Percentiles rank a stretch among this genome's conserved stretches.
These are phyloP conservation scores for Mrakia hoshinonis DNA, from an alignment of 768 basidiomycete species.

Conservation along the genomic window DNA sequence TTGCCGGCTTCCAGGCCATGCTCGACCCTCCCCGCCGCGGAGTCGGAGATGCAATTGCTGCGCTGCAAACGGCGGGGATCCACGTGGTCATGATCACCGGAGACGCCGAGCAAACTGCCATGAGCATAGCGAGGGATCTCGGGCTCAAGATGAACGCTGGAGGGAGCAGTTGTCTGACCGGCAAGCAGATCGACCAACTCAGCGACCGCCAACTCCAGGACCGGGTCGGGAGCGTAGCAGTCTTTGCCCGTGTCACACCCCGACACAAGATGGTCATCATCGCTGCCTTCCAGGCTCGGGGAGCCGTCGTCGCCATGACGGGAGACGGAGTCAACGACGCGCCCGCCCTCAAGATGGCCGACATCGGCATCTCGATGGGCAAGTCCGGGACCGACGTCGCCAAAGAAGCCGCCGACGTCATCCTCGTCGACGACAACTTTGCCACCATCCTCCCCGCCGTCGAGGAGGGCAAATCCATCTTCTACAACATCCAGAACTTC, in stretches of 20 bases:
- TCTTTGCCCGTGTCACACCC: slow-evolving; percentile 92
- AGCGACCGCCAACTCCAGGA: slow-evolving; percentile 71
- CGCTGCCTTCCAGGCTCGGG: slow-evolving; percentile 80
- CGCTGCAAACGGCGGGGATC: slow-evolving; percentile 75
- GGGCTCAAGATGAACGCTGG: slow-evolving; percentile 60
- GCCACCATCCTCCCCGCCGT: slow-evolving; percentile 87
- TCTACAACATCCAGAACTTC: slow-evolving; percentile 98
- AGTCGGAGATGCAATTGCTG: slow-evolving; percentile 76
- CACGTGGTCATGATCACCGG: slow-evolving; percentile 99
- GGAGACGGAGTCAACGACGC: slow-evolving; percentile 98
- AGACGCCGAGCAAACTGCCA: slow-evolving; percentile 81
- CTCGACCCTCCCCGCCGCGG: slow-evolving; percentile 87
- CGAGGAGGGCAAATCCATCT: slow-evolving; percentile 95
- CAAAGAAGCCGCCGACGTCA: slow-evolving; percentile 94
- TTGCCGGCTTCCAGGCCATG: slow-evolving; percentile 92
- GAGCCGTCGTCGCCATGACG: slow-evolving; percentile 92
- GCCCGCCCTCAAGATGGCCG: slow-evolving; percentile 92
- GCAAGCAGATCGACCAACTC: slow-evolving; percentile 76
- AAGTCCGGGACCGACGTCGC: slow-evolving; percentile 98
- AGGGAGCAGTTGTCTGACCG: slow-evolving; percentile 53
- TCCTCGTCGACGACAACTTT: slow-evolving; percentile 95
- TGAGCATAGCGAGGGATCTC: slow-evolving; percentile 76
- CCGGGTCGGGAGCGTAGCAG: slow-evolving; percentile 66
- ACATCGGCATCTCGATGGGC: slow-evolving; percentile 96
- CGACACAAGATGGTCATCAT: slow-evolving; percentile 97